Conservation (phyloP, 345 rosid species). For the Camelina neglecta region DNA sequence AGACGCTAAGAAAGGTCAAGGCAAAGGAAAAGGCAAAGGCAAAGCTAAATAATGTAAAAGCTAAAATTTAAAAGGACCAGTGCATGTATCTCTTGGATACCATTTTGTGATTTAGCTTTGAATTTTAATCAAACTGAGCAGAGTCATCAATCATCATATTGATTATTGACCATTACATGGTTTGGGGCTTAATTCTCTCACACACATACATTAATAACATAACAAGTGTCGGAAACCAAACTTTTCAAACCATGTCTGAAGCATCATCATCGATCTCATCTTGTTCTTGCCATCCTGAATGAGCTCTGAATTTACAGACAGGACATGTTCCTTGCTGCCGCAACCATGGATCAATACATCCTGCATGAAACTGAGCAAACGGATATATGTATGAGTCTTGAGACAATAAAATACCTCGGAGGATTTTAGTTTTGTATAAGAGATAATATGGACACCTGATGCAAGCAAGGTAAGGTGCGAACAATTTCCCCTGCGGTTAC, state of each 20-base stretch:
- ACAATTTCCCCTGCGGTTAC: conserved; percentile 64
- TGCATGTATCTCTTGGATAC: neutral
- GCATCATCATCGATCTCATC: conserved; percentile 51
- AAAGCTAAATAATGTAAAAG: conserved; percentile 49
- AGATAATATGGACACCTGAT: conserved; percentile 55
- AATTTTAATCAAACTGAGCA: neutral
- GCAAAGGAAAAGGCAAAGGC: conserved; percentile 85
- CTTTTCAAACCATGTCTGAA: conserved; percentile 60
- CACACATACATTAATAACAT: conserved; percentile 10
- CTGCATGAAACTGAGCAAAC: conserved; percentile 72
- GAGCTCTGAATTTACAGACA: conserved; percentile 75
- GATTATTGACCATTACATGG: conserved; percentile 15
- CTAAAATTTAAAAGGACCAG: neutral
- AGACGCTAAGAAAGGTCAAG: conserved; percentile 78
- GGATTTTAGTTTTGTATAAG: neutral
- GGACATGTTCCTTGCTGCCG: conserved; percentile 90
- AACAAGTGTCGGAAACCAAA: conserved; percentile 13
- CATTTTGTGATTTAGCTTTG: neutral
- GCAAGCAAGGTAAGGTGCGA: conserved; percentile 79
- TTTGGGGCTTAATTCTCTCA: conserved; percentile 12
- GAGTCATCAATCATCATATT: conserved; percentile 1
- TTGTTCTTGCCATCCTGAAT: conserved; percentile 63
- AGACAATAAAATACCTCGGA: neutral
- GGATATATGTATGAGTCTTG: neutral
- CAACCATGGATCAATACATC: conserved; percentile 82